Evolutionary conservation across 23 red algal genomes (phyloP).

Genomic region (Gracilariopsis chorda): DNA sequence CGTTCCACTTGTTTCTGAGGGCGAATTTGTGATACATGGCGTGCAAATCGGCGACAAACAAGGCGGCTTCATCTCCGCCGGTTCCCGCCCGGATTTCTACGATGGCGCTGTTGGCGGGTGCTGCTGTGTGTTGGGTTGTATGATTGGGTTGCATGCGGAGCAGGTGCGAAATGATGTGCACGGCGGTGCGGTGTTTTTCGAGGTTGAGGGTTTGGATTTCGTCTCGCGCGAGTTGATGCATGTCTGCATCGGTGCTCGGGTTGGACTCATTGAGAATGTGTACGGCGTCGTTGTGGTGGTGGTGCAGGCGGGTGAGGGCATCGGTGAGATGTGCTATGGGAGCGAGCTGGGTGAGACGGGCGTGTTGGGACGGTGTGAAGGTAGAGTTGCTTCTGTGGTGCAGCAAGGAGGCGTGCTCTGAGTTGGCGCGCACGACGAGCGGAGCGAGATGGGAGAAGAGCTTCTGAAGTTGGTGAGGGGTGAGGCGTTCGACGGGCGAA

Average conservation of each 20-base stretch:
- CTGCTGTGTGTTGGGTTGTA: neutral
- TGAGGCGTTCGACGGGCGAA: neutral
- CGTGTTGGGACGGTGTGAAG: neutral
- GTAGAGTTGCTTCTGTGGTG: neutral
- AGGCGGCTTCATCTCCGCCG: slow-evolving; percentile 83
- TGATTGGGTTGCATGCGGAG: neutral
- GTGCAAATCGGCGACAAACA: slow-evolving; percentile 76
- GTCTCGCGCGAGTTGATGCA: neutral
- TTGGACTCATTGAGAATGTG: neutral
- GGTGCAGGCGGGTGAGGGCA: neutral
- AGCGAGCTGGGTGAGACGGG: neutral
- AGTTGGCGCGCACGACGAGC: neutral
- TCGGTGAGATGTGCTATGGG: neutral
- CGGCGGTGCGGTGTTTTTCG: neutral
- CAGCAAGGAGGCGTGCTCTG: neutral
- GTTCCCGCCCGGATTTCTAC: slow-evolving; percentile 85
- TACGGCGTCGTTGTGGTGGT: neutral
- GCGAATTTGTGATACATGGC: slow-evolving; percentile 75
- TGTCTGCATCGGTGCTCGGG: neutral
- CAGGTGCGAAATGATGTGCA: neutral
- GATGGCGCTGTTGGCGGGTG: slow-evolving; percentile 20
- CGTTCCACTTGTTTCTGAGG: slow-evolving; percentile 35
- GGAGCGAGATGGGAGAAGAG: neutral
- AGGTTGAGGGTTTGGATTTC: neutral
- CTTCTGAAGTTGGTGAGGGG: neutral